Conservation (phyloP, 345 rosid genomes). For the Populus davidiana region DNA sequence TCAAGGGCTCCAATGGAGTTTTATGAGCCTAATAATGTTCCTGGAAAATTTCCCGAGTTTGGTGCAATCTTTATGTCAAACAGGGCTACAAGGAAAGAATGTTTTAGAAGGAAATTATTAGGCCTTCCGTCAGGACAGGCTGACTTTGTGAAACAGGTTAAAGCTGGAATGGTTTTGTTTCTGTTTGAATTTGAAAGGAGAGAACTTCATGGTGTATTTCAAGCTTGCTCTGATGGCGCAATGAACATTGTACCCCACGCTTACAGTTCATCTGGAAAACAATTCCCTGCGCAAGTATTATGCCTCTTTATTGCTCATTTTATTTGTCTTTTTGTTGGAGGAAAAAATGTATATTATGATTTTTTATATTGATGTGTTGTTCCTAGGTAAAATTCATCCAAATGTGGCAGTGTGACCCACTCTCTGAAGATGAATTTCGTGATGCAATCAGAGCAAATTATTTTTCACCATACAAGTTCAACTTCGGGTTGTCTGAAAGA, state of each 20-base stretch:
- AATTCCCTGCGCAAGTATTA: slow-evolving; percentile 73
- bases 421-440: slow-evolving; percentile 53
- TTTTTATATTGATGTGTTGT: not conserved
- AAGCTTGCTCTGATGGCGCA: slow-evolving; percentile 54
- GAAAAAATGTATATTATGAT: not conserved
- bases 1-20: slow-evolving; percentile 24
- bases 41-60: slow-evolving; percentile 42
- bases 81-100: slow-evolving; percentile 42
- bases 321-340: not conserved
- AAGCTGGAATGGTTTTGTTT: slow-evolving; percentile 70
- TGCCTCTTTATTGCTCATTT: not conserved
- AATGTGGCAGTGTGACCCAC: slow-evolving; percentile 58
- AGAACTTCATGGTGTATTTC: slow-evolving; percentile 65
- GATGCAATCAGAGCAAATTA: slow-evolving; percentile 62
- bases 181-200: slow-evolving; percentile 62
- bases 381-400: slow-evolving; percentile 46
- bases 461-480: slow-evolving; percentile 49
- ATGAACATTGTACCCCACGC: slow-evolving; percentile 60
- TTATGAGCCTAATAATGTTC: slow-evolving; percentile 14
- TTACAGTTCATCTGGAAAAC: slow-evolving; percentile 50
- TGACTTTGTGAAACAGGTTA: slow-evolving; percentile 53
- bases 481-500: slow-evolving; percentile 63
- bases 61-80: slow-evolving; percentile 82
- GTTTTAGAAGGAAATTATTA: slow-evolving; percentile 43
- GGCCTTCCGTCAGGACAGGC: slow-evolving; percentile 52